Evolutionary conservation across 495 filamentous ascomycete genomes (phyloP).

Genomic region (Talaromyces proteolyticus): DNA sequence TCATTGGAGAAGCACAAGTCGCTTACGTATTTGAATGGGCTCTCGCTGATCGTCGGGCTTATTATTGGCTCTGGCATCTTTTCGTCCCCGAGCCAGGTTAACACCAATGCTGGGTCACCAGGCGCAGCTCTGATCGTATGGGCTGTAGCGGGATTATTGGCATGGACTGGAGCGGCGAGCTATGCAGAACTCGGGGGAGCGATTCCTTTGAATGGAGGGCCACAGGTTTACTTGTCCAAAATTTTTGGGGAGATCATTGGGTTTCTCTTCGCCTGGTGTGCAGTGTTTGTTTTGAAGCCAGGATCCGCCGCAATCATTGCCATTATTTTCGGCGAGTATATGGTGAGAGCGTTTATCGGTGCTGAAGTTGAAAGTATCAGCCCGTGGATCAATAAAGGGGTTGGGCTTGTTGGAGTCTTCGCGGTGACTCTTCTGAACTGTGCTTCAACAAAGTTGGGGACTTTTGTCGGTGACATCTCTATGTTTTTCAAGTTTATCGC

Average conservation of each 20-base stretch:
- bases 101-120: conserved; percentile 85
- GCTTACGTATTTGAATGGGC: conserved; percentile 86
- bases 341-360: conserved; percentile 78
- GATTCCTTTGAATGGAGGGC: conserved; percentile 90
- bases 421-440: conserved; percentile 81
- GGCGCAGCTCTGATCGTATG: conserved; percentile 87
- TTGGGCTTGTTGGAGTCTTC: conserved; percentile 71
- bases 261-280: conserved; percentile 94
- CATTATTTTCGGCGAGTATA: conserved; percentile 96
- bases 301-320: conserved; percentile 90
- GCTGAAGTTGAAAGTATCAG: conserved; percentile 71
- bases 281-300: conserved; percentile 89
- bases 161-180: conserved; percentile 94
- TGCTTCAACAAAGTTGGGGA: conserved; percentile 81
- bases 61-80: conserved; percentile 99
- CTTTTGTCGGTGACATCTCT: conserved; percentile 78
- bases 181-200: conserved; percentile 96
- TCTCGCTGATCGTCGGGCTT: conserved; percentile 83
- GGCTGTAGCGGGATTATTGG: conserved; percentile 81
- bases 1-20: conserved; percentile 93
- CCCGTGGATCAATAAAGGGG: conserved; percentile 85
- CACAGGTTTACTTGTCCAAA: conserved; percentile 89
- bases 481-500: conserved; percentile 97
- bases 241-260: conserved; percentile 91
- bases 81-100: conserved; percentile 90